These are phyloP conservation scores for Aechmea fasciata DNA, from an alignment of 176 grass and related monocot genomes.

Conservation along the genomic window DNA sequence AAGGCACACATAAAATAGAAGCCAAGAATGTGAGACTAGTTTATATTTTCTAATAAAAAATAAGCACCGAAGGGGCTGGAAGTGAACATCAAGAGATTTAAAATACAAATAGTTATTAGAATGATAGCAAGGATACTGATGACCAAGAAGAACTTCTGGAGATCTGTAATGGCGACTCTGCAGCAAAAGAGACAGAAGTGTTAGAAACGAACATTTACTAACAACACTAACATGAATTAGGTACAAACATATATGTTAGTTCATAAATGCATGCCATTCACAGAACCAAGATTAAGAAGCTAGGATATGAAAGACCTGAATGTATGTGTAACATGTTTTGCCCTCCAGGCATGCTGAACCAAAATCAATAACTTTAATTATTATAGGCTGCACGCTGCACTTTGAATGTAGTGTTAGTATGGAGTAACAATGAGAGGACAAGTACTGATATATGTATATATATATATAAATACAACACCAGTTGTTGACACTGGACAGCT, in stretches of 20 bases:
- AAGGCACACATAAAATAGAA: not conserved
- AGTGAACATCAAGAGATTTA: not conserved
- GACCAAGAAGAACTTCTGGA: conserved; percentile 95
- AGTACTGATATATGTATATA: conserved; percentile 1
- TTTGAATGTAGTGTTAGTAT: not conserved
- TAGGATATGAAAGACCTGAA: conserved; percentile 49
- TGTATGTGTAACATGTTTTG: conserved; percentile 87
- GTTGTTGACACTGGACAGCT: conserved; percentile 27
- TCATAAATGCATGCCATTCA: too few species aligned
- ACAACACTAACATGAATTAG: not conserved
- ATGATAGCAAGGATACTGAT: conserved; percentile 83
- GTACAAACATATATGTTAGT: not conserved
- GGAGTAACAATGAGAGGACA: conserved; percentile 14
- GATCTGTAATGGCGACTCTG: conserved; percentile 99
- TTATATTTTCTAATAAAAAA: not conserved
- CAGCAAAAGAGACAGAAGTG: conserved; percentile 16
- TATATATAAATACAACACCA: not conserved
- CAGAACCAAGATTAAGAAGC: not conserved
- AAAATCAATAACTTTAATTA: conserved; percentile 99
- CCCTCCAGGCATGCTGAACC: conserved; percentile 96
- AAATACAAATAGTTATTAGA: not conserved
- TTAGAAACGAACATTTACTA: conserved; percentile 24
- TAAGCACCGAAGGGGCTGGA: not conserved
- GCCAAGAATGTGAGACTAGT: not conserved
- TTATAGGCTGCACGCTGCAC: conserved; percentile 64